phyloP scores from a whole-genome alignment of 1,284 basidiomycete species.

The Pterula multifida region DNA sequence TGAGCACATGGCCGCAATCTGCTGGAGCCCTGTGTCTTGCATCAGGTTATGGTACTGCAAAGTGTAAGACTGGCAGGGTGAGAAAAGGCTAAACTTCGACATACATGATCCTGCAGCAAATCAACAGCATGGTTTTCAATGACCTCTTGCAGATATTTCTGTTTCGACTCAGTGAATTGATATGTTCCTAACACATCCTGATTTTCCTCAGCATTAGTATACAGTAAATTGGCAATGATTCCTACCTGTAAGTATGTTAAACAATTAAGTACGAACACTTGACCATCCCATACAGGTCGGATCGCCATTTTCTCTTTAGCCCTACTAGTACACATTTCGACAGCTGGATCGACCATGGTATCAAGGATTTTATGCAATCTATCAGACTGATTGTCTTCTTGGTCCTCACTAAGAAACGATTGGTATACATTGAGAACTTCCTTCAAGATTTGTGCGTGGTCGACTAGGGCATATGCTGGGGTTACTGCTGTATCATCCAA shows the following conservation, averaged over 20 bases:
- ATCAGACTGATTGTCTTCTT: conserved; percentile 33
- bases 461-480: conserved; percentile 68
- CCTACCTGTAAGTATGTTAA: conserved; percentile 64
- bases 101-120: conserved; percentile 75
- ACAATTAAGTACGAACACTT: conserved; percentile 79
- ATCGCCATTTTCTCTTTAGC: conserved; percentile 53
- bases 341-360: conserved; percentile 71
- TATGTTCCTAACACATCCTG: conserved; percentile 66
- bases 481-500: conserved; percentile 67
- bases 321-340: conserved; percentile 63
- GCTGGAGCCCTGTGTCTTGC: conserved; percentile 61
- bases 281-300: conserved; percentile 60
- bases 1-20: conserved; percentile 47
- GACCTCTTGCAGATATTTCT: conserved; percentile 42
- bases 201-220: conserved; percentile 2
- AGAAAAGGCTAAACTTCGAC: conserved; percentile 20
- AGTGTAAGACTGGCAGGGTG: conserved; percentile 1
- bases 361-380: conserved; percentile 68
- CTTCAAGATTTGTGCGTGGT: conserved; percentile 72
- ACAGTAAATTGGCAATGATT: conserved; percentile 12
- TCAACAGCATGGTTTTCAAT: conserved; percentile 52
- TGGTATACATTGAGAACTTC: conserved; percentile 86
- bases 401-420: conserved; percentile 60
- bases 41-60: conserved; percentile 62
- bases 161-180: conserved; percentile 59